Evolutionary conservation across 768 basidiomycete species (phyloP), one percentile per base, ranked within the genome.

Genomic region (Hypholoma fasciculare): DNA sequence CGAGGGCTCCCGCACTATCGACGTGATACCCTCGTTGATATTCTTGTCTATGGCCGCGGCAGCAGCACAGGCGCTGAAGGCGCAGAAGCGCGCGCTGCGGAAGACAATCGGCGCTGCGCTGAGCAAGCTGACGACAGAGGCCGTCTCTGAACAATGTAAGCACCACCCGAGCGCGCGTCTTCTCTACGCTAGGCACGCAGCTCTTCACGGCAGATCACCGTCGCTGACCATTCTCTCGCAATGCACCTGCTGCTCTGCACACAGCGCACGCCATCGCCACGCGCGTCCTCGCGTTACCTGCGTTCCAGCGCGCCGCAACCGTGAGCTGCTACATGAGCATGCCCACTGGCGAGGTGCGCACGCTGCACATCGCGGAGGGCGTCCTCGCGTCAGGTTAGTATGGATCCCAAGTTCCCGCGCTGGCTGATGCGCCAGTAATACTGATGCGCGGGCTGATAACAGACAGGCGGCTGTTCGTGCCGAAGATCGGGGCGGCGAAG

Each of bases 291-390:
- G 67, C 78, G 0, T 69, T 85, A 16, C 75, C 86, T 1, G 75
- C 77, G 8, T 88, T 91, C 63, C 70, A 76, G 37, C 65, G 65
- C 39, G 79, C 78, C 51, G 77, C 70, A 51, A 75, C 76, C 4
- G 69, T 92, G 30, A 86, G 89, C 73, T 93, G 91, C 69, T 93
- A 88, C 68, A 76, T 93, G 42, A 92, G 84, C 71, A 92, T 93
- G 91, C 88, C 89, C 11, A 68, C 79, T 1, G 88, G 80, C 3
- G 91, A 93, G 64, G 76, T 86, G 23, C 79, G 87, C 63, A 92
- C 91, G 0, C 65, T 77, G 4, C 65, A 67, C 0, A 61, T 92
- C 37, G 77, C 83, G 11, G 68, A 77, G 11, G 74, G 75, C 13
- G 79, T 92, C 54, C 68, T 92, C n/a, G 66, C 74, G 19, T 69